phyloP scores from a whole-genome alignment of 805 yeast genomes.

The Hanseniaspora jakobsenii region DNA sequence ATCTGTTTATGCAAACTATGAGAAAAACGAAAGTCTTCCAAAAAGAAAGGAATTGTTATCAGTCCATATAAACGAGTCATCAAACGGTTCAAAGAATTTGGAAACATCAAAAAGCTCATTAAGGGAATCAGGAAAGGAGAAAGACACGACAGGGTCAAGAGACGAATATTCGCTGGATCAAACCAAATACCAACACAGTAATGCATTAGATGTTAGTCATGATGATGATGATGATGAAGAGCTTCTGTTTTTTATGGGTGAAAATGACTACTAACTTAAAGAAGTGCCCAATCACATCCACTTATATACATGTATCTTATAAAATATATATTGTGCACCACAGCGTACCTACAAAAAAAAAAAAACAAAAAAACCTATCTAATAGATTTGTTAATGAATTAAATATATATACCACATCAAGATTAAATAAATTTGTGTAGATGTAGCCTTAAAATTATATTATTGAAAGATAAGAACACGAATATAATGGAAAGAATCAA shows the following conservation, averaged over 20 bases:
- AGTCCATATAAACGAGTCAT: no score
- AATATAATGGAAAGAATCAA: neutral
- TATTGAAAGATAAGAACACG: no score
- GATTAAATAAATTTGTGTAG: no score
- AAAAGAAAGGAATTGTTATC: neutral
- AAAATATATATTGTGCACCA: no score
- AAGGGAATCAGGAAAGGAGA: neutral
- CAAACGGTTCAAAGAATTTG: no score
- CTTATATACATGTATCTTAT: no score
- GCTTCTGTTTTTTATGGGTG: constrained; percentile 59
- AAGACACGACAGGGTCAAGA: neutral
- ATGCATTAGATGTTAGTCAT: constrained; percentile 24
- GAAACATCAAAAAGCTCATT: neutral
- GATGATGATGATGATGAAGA: constrained; percentile 56
- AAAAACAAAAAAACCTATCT: no score
- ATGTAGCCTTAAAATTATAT: no score
- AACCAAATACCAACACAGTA: neutral
- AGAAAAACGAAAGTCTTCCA: constrained; percentile 21
- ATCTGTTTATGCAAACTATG: constrained; percentile 28
- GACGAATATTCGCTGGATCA: neutral
- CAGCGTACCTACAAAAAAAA: no score
- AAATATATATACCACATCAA: no score
- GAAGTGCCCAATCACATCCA: no score
- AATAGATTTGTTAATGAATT: no score
- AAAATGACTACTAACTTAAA: constrained; percentile 42